Percentiles rank a stretch among this genome's conserved stretches.
phyloP scores from a whole-genome alignment of 106 monocot species.

The Apostasia shenzhenica region DNA sequence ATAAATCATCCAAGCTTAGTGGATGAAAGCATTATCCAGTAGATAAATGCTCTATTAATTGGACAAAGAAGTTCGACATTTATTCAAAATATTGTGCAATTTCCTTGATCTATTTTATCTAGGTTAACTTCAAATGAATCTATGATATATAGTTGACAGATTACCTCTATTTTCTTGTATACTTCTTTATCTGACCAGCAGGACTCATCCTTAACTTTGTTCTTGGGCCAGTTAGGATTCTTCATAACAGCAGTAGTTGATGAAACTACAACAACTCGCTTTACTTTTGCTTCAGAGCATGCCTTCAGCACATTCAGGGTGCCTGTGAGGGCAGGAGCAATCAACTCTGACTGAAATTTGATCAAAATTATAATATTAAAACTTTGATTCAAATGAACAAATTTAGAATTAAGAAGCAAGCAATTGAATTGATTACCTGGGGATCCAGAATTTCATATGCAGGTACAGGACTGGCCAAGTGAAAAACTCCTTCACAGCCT shows the following conservation, averaged over 20 bases:
- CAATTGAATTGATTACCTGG: conserved; percentile 25
- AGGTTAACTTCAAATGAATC: no score
- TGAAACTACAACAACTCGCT: conserved; percentile 41
- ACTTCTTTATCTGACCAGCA: conserved; percentile 38
- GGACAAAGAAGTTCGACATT: no score
- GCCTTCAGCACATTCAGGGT: conserved; percentile 47
- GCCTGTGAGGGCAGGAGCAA: conserved; percentile 39
- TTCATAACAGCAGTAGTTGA: conserved; percentile 21
- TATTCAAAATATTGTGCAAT: no score
- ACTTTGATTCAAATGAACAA: background rate
- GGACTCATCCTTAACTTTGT: conserved; percentile 39
- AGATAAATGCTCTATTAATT: no score
- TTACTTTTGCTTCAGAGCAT: conserved; percentile 21
- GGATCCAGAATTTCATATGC: conserved; percentile 42
- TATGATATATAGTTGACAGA: background rate
- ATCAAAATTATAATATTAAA: background rate
- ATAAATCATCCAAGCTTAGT: no score
- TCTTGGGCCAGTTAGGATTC: conserved; percentile 24
- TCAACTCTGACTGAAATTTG: conserved; percentile 27
- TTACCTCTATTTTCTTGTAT: conserved; percentile 29
- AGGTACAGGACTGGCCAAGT: conserved; percentile 72
- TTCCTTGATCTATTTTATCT: no score
- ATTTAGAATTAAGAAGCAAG: background rate
- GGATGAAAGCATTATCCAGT: no score
- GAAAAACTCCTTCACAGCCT: conserved; percentile 86